Evolutionary conservation across 352 stramenopile species (phyloP), one percentile per base, ranked within the genome.

Genomic region (Phytophthora brassicae): DNA sequence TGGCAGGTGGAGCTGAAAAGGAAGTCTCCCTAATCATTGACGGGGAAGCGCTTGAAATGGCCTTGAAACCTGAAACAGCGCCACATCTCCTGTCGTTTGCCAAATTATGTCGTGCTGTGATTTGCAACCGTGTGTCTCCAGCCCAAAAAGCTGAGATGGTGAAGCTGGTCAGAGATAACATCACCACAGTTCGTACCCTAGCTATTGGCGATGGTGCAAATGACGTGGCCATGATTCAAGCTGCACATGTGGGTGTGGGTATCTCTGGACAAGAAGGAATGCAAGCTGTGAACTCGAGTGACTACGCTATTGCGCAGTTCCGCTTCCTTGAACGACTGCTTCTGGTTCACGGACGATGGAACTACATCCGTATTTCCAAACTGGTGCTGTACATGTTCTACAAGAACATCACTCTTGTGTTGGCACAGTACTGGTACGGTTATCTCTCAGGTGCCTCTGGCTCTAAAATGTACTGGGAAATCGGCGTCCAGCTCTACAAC

Each of bases 141-240:
- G 84, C 82, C 12, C 87, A 96, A 45, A 96, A 96, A 49, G 81
- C 84, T 28, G 77, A 92, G 48, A 90, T 95, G 74, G 85, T 95
- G 9, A 72, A 68, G 8, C 66, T 94, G 0, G 80, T 95, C 3
- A 66, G 83, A 11, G 65, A 81, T 26, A 84, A 88, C 19, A 78
- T 92, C 20, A 72, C 58, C 1, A 68, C 68, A 3, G 76, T 82
- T 4, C 70, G 83, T 8, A 90, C 83, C 0, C 66, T 98, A 7
- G 90, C 92, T 7, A 97, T 98, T 49, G 94, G 94, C 8, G 94
- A 98, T 62, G 94, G 94, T 14, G 94, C 93, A 8, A 98, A 98
- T 60, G 94, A 98, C 54, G 94, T 98, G 6, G 87, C 77, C 7
- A 98, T 98, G 94, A 97, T 98, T 16, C 93, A 98, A 69, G 84